Base-by-base conservation (phyloP, 2,329 filamentous ascomycete species). In the Chaetomiaceae sp. region DNA sequence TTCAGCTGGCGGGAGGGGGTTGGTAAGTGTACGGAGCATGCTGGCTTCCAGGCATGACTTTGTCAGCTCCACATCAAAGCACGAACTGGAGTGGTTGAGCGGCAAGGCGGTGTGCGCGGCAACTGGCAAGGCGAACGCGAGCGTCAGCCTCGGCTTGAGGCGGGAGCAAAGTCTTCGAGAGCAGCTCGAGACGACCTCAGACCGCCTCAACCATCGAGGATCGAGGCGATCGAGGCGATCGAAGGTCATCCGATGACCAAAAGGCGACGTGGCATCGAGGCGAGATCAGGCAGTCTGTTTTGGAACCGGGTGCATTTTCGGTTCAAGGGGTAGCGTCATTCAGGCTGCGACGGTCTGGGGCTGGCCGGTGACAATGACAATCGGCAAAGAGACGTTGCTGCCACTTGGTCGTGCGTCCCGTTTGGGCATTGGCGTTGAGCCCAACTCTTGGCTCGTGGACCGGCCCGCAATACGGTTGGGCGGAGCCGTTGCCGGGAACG, bases 401-500 rank as follows among this genome's bases (percentile, higher is more conserved):
- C 33, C 46, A 43, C 31, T 25, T 48, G 34, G 40, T 34, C 17
- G 6, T 21, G 21, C 13, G 27, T 21, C 41, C 17, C 5, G 19
- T 27, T 56, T 54, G 49, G 55, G 51, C 49, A 21, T 39, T 47
- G 53, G 43, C 23, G 23, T 23, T 21, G 49, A 51, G 55, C 54
- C 54, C 49, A 55, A 58, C 25, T 21, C 56, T 58, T 56, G 56
- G 56, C 55, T 46, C 14, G 40, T 47, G 51, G 51, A 17, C 50
- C 56, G 56, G 54, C 51, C 56, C 56, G 54, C 33, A 41, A 54
- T 50, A 46, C 51, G 48, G 56, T 56, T 56, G 51, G 51, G 46
- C 44, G 51, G 39, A 33, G 40, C 35, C 44, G 42, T n/a, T 50
- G 9, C 17, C 25, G 27, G 38, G 19, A 20, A 17, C 41, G 44